Evolutionary conservation across 352 stramenopile genomes (phyloP).

Genomic region (Pythium plurisporium): DNA sequence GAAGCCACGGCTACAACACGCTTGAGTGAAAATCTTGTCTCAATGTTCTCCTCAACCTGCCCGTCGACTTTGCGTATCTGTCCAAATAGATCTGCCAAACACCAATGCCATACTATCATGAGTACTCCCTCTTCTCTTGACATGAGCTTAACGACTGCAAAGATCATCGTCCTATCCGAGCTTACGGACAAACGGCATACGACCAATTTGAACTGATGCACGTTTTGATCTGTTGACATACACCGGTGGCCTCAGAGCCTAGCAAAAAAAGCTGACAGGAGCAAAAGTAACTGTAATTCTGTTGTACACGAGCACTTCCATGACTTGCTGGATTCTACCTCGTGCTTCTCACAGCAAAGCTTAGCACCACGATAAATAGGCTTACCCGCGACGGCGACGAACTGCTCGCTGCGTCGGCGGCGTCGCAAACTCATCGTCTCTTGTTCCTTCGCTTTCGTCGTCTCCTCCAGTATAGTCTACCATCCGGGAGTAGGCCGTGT

Average conservation of each 20-base stretch:
- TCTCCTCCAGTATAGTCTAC: background rate
- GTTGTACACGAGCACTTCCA: no score
- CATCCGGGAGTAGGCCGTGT: background rate
- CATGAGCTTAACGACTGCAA: no score
- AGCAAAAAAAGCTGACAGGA: no score
- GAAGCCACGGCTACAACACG: slow-evolving; percentile 2
- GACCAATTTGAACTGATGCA: no score
- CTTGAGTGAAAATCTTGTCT: background rate
- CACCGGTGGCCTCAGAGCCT: no score
- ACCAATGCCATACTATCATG: no score
- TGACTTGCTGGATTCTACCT: background rate
- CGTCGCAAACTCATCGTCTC: background rate
- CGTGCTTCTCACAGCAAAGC: background rate
- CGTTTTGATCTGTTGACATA: no score
- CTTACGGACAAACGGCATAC: no score
- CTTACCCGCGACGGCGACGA: background rate
- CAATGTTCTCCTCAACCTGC: background rate
- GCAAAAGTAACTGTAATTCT: no score
- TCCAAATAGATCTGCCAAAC: background rate
- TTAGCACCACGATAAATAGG: background rate
- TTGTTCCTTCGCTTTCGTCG: background rate
- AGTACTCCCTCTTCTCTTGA: no score
- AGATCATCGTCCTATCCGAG: no score
- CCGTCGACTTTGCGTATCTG: background rate
- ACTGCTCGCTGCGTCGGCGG: background rate